phyloP scores from a whole-genome alignment of 75 land plant species.

The Cryptomeria japonica region DNA sequence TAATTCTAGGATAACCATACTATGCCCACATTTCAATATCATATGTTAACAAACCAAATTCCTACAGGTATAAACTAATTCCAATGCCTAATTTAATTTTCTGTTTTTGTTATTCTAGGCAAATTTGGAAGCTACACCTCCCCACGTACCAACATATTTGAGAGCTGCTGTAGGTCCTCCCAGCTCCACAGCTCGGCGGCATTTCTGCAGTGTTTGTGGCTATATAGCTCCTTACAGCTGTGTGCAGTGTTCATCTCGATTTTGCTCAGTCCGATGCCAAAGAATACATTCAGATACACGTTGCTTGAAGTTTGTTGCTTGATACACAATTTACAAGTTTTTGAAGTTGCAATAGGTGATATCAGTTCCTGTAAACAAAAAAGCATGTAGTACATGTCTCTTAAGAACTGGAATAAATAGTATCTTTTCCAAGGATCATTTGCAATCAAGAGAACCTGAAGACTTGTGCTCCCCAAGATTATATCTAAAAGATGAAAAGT shows the following conservation, averaged over 20 bases:
- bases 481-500: background rate
- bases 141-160: conserved; percentile 84
- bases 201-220: conserved; percentile 98
- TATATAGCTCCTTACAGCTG: conserved; percentile 79
- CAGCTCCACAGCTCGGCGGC: conserved; percentile 73
- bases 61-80: background rate
- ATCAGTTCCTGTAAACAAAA: background rate
- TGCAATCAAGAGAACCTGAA: background rate
- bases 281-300: conserved; percentile 89
- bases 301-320: conserved; percentile 87
- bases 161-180: conserved; percentile 99
- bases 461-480: background rate
- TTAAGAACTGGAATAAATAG: background rate
- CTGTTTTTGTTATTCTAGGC: conserved; percentile 43
- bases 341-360: background rate
- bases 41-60: background rate
- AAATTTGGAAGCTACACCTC: conserved; percentile 85
- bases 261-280: conserved; percentile 83
- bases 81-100: background rate
- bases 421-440: background rate
- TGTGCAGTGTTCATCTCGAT: conserved; percentile 76
- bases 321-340: conserved; percentile 64
- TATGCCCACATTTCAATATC: background rate
- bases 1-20: background rate
- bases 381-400: background rate